Percentiles rank a stretch among this genome's conserved stretches.
Evolutionary conservation across 371 early-diverging fungal species (phyloP).

Genomic region (Chytridium lagenaria): DNA sequence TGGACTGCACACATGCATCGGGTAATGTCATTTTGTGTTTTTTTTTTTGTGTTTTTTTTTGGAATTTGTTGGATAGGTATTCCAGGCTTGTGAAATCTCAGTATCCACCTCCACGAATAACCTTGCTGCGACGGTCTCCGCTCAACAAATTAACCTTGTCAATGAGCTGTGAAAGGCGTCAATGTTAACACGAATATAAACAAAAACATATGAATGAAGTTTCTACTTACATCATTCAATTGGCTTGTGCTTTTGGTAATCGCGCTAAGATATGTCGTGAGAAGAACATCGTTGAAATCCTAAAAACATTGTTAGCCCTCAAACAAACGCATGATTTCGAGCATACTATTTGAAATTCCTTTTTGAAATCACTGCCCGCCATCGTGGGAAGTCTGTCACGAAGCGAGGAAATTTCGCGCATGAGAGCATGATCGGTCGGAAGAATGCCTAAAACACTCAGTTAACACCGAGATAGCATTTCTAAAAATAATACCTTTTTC

Average conservation of each 20-base stretch:
- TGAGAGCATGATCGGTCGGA: slow-evolving; percentile 74
- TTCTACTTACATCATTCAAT: slow-evolving; percentile 69
- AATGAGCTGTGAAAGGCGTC: slow-evolving; percentile 37
- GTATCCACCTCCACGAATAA: neutral
- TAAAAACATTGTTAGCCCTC: slow-evolving; percentile 36
- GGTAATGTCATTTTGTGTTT: slow-evolving; percentile 33
- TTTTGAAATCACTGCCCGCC: slow-evolving; percentile 68
- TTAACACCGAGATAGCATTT: neutral
- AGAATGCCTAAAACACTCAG: slow-evolving; percentile 50
- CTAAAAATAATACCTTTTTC: slow-evolving; percentile 55
- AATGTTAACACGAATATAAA: neutral
- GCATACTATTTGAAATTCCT: slow-evolving; percentile 73
- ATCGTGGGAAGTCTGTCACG: slow-evolving; percentile 76
- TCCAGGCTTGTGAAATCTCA: too few species aligned
- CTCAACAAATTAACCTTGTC: slow-evolving; percentile 49
- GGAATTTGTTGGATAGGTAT: neutral
- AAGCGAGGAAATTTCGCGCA: slow-evolving; percentile 78
- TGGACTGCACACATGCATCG: slow-evolving; percentile 29
- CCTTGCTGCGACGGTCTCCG: slow-evolving; percentile 3
- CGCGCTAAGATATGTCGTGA: slow-evolving; percentile 75
- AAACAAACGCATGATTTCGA: neutral
- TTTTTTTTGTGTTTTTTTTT: slow-evolving; percentile 10
- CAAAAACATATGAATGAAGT: slow-evolving; percentile 1
- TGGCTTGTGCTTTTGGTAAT: slow-evolving; percentile 79
- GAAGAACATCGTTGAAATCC: slow-evolving; percentile 83